Evolutionary conservation across 768 basidiomycete genomes (phyloP), one percentile per base, ranked within the genome.

Genomic region (Leccinum fibrillosum): DNA sequence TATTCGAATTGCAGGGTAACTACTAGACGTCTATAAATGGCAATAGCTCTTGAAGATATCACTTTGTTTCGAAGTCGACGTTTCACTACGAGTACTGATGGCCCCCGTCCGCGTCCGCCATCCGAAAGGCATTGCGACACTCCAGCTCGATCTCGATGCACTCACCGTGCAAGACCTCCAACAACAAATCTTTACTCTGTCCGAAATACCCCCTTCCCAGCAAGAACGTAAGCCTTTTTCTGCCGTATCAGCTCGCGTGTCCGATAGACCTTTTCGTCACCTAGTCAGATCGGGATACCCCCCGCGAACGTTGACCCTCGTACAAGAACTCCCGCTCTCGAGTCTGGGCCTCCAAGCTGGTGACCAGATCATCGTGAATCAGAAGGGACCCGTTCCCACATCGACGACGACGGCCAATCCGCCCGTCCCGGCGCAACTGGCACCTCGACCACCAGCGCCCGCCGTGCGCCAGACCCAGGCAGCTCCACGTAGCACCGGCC

Each of bases 281-380:
- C 57, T 58, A 92, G 90, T 92, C 57, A 91, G 86, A 74, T 77
- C 82, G 15, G 93, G 94, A 39, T 98, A 96, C 71, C 94, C 94
- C 3, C 94, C 93, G 0, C 82, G 80, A 45, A 64, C 83, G 2
- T 78, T 97, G 44, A 85, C 86, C 5, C 74, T 90, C 37, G 76
- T 90, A 32, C 88, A 90, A 3, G 86, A 89, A 59, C 80, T 92
- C 23, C 85, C 91, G 0, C 61, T 96, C 35, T 80, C 87, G 0
- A 87, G 88, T 35, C 81, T 98, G 28, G 91, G 90, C 13, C 78
- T 98, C 30, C 79, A 81, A 57, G 70, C 77, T 15, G 92, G 94
- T 2, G 96, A 98, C 54, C 92, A 94, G 74, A 79, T 98, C 60
- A 89, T 96, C 65, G 90, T 97, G 48, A 85, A 78, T 52, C 75